A percentile compares a stretch with the other conserved stretches of the same genome.
Conservation (phyloP, 108 stramenopile species). For the Nitzschia sp. region DNA sequence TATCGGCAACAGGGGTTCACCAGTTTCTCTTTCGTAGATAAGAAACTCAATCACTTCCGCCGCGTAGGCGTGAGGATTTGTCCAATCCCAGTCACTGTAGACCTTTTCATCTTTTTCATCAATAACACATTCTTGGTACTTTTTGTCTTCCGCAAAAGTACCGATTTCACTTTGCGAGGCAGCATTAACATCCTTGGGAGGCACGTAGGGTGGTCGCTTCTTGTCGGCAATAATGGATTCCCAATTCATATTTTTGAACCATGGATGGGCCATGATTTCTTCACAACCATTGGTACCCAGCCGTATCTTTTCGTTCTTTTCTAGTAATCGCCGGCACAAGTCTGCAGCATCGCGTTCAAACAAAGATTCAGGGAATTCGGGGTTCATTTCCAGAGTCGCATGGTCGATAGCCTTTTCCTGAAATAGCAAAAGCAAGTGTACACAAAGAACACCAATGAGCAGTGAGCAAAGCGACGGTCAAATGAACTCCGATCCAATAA, state of each 20-base stretch:
- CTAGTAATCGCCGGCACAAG: slow-evolving; percentile 76
- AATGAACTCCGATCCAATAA: too few relatives aligned
- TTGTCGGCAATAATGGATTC: slow-evolving; percentile 77
- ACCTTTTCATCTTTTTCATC: slow-evolving; percentile 67
- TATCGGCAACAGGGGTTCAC: slow-evolving; percentile 75
- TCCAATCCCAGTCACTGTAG: slow-evolving; percentile 87
- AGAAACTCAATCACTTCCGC: slow-evolving; percentile 88
- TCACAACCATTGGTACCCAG: slow-evolving; percentile 82
- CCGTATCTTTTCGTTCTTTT: slow-evolving; percentile 79
- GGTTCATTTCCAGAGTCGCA: slow-evolving; percentile 90
- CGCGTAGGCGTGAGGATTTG: slow-evolving; percentile 75
- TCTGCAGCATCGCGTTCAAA: slow-evolving; percentile 80
- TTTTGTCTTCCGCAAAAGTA: slow-evolving; percentile 78
- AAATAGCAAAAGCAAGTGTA: neutral
- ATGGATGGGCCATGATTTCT: slow-evolving; percentile 95
- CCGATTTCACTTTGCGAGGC: slow-evolving; percentile 89
- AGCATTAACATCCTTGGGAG: slow-evolving; percentile 93
- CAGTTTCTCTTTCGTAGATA: slow-evolving; percentile 84
- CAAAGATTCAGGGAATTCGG: slow-evolving; percentile 61
- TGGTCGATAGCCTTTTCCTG: slow-evolving; percentile 88
- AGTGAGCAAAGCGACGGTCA: neutral
- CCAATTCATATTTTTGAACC: slow-evolving; percentile 85
- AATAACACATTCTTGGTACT: slow-evolving; percentile 65
- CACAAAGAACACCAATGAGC: neutral
- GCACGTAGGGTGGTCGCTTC: slow-evolving; percentile 80